A percentile compares a stretch with the other conserved stretches of the same genome.
Evolutionary conservation across 108 stramenopile genomes (phyloP).

Genomic region (Nannochloropsis oceanica): DNA sequence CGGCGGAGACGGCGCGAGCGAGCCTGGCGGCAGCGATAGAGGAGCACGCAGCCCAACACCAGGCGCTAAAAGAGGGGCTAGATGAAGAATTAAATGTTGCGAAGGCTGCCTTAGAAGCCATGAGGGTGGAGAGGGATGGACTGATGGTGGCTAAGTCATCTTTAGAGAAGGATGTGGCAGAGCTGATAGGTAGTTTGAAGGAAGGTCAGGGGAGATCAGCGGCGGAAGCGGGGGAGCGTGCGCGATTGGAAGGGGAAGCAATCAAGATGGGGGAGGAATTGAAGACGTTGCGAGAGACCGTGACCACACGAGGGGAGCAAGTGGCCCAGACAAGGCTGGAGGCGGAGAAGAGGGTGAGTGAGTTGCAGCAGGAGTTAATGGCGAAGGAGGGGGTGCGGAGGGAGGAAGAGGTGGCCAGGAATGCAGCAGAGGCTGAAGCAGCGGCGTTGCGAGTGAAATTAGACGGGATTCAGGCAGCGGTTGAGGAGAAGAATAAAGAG

Average conservation of each 20-base stretch:
- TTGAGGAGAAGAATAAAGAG: conserved; percentile 23
- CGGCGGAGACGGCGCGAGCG: background rate
- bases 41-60: background rate
- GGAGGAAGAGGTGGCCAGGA: conserved; percentile 5
- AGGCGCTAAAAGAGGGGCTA: background rate
- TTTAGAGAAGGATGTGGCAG: background rate
- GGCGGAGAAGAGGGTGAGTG: background rate
- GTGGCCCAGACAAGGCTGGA: background rate
- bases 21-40: background rate
- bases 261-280: background rate
- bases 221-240: background rate
- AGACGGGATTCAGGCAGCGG: background rate
- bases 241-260: background rate
- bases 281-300: background rate
- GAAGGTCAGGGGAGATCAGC: background rate
- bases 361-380: conserved; percentile 8
- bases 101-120: background rate
- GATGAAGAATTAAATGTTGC: background rate
- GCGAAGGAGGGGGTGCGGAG: background rate
- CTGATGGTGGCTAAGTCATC: background rate
- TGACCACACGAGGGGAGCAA: background rate
- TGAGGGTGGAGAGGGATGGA: background rate
- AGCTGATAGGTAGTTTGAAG: background rate
- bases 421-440: background rate
- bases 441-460: conserved; percentile 7